Base-by-base conservation (phyloP, 768 basidiomycete genomes). In the Paxillus rubicundulus region DNA sequence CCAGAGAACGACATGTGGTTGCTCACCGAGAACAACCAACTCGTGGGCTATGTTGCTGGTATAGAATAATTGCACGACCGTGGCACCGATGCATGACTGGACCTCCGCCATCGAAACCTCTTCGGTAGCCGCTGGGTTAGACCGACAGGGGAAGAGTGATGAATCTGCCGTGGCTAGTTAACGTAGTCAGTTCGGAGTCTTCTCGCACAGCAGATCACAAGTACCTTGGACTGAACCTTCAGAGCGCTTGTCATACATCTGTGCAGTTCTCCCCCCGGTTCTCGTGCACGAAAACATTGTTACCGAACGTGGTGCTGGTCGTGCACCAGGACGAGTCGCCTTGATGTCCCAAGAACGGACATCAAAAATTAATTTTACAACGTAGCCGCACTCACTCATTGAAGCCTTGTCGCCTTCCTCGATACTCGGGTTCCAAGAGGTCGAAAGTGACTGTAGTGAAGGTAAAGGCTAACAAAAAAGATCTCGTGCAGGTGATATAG, bases 231-330 rank as follows among this genome's bases (percentile, higher is more conserved):
- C 1, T 3, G 2, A 47, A 56, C 67, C 89, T 50, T 84, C 78
- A 0, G 96, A 94, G 48, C 96, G 89, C 64, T 84, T 84, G 71
- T 97, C 97, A 62, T 75, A 52, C 18, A 85, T 65, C 77, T 77
- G 93, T 2, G 59, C 47, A 59, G 84, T 85, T 62, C 72, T 77
- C 33, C 92, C 85, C 82, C 85, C 89, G 91, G 69, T 95, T 91
- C 80, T 98, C 96, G 59, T 98, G 96, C 1, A 93, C 91, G 60
- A 94, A 92, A 53, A 92, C 87, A 58, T 93, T 93, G 76, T 93
- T 93, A 49, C 90, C 92, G 79, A 82, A 87, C 0, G 92, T 97
- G 1, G 86, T 91, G 17, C 87, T 85, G 33, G 84, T 87, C 65
- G 87, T 88, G 50, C 75, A 74, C 70, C 74, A 84, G 56, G 75